Conservation (phyloP, 345 rosid species). For the Mangifera indica region DNA sequence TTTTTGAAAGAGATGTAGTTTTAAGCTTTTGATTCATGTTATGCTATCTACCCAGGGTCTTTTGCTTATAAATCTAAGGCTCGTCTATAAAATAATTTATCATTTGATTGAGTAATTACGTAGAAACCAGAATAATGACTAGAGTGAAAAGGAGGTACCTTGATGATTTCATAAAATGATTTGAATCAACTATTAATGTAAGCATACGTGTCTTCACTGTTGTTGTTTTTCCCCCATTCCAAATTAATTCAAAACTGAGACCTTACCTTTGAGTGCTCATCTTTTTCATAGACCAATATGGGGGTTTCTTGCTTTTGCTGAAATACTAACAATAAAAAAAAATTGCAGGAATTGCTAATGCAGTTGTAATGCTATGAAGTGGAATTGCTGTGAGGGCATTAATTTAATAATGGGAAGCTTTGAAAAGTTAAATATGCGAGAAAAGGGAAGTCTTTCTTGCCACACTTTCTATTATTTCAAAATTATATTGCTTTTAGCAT, state of each 20-base stretch:
- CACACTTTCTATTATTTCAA: conserved; percentile 2
- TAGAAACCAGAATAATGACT: conserved; percentile 5
- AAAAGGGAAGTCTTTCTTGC: neutral
- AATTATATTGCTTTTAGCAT: conserved; percentile 8
- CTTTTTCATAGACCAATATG: conserved; percentile 1
- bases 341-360: neutral
- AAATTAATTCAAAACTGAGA: no score
- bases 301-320: neutral
- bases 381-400: neutral
- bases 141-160: neutral
- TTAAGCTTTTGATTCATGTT: no score
- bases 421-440: no score
- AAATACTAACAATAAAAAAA: no score
- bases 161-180: neutral
- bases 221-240: neutral
- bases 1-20: no score
- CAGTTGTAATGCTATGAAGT: conserved; percentile 9
- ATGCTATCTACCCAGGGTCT: no score
- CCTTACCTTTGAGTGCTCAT: neutral
- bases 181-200: neutral
- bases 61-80: no score
- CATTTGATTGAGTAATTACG: no score
- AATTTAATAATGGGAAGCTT: no score
- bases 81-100: no score
- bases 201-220: neutral